Percentiles rank a stretch among this genome's conserved stretches.
These are phyloP conservation scores for Coemansia erecta DNA, from an alignment of 192 early-diverging fungal genomes.

Conservation along the genomic window DNA sequence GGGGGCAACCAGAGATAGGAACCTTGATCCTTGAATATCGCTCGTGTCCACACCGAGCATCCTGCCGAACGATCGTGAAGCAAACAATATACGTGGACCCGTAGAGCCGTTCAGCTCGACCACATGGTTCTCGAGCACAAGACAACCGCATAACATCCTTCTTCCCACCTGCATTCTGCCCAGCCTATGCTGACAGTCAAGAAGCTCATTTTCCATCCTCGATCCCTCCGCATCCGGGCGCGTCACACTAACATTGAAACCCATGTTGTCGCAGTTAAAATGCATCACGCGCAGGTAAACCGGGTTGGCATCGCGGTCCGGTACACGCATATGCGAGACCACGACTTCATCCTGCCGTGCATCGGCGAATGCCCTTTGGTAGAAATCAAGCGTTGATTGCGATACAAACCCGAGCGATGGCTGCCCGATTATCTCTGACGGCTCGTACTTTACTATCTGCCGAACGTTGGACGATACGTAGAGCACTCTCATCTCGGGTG, in stretches of 20 bases:
- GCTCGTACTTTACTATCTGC: background rate
- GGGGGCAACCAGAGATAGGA: conserved; percentile 1
- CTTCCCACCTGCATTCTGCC: no score
- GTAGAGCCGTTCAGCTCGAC: background rate
- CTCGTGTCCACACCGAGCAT: conserved; percentile 6
- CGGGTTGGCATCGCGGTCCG: background rate
- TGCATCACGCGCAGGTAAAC: background rate
- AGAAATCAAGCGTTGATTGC: no score
- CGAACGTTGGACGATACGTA: conserved; percentile 6
- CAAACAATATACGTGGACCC: conserved; percentile 4
- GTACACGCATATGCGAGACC: background rate
- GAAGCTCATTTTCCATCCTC: no score
- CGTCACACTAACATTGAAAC: no score
- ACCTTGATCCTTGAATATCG: conserved; percentile 6
- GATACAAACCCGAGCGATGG: no score
- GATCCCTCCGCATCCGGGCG: no score
- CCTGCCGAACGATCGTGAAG: background rate
- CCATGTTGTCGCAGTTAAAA: conserved; percentile 13
- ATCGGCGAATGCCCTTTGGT: no score
- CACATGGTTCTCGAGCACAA: conserved; percentile 2
- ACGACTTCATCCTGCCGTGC: no score
- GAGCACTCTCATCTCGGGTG: background rate
- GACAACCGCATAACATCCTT: no score
- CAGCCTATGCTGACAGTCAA: no score
- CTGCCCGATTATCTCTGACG: background rate